Evolutionary conservation across 139 green algal genomes (phyloP).

Genomic region (Micractinium conductrix): DNA sequence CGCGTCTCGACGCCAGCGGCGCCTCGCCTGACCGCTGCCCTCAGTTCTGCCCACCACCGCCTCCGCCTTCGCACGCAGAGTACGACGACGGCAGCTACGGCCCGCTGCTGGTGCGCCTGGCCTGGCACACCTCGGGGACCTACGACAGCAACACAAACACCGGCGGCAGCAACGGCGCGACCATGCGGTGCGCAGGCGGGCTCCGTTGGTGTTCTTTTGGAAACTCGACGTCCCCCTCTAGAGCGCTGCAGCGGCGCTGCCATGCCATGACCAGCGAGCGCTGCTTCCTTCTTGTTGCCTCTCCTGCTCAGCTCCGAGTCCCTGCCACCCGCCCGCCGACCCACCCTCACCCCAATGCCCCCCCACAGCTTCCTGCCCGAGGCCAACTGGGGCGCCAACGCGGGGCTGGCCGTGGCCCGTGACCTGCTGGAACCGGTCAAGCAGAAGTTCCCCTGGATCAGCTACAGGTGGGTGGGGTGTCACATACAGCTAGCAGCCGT

Average conservation of each 20-base stretch:
- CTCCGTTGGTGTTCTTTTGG: not conserved
- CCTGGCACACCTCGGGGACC: constrained; percentile 85
- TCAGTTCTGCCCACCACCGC: no score
- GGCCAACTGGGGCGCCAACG: constrained; percentile 81
- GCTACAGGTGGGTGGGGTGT: not conserved
- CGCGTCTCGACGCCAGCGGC: no score
- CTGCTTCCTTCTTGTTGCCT: not conserved
- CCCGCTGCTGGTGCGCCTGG: constrained; percentile 69
- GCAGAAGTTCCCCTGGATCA: constrained; percentile 41
- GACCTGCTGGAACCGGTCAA: constrained; percentile 92
- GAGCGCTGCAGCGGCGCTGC: no score
- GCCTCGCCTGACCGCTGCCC: no score
- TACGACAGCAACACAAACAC: constrained; percentile 84
- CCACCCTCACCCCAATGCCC: not conserved
- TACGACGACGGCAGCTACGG: constrained; percentile 89
- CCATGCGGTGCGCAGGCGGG: constrained; percentile 76
- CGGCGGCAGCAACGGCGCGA: constrained; percentile 84
- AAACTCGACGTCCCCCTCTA: no score
- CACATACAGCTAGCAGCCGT: not conserved
- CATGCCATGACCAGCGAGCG: no score
- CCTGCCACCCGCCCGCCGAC: no score
- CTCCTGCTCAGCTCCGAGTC: no score
- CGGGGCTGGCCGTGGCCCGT: constrained; percentile 75
- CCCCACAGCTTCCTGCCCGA: constrained; percentile 76
- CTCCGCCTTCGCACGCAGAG: constrained; percentile 30